These are phyloP conservation scores for Syzygium grande DNA, from an alignment of 345 rosid genomes.

Conservation along the genomic window DNA sequence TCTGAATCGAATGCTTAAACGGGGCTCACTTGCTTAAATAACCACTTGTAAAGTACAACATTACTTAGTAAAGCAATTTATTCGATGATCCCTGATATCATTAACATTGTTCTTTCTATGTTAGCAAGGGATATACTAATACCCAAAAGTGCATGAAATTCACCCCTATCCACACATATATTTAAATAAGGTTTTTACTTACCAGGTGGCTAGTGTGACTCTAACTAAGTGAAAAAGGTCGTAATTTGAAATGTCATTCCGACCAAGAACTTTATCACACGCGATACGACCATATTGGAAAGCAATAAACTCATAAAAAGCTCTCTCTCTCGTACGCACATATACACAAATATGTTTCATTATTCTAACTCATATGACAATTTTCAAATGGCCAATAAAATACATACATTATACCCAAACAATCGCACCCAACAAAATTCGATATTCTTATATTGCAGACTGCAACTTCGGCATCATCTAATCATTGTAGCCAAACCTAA, in stretches of 20 bases:
- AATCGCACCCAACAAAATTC: neutral
- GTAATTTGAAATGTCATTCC: neutral
- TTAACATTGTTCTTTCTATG: neutral
- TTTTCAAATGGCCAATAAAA: neutral
- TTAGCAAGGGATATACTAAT: neutral
- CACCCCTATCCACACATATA: neutral
- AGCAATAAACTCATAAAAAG: neutral
- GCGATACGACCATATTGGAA: neutral
- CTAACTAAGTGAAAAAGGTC: too few species aligned
- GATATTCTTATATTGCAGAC: neutral
- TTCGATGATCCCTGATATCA: accelerated
- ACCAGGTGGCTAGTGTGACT: neutral
- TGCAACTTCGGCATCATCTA: neutral
- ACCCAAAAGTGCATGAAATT: neutral
- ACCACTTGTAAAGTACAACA: neutral
- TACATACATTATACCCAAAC: neutral
- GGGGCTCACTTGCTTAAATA: neutral
- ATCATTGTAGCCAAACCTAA: neutral
- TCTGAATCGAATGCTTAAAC: neutral
- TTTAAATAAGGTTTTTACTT: neutral
- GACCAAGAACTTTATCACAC: neutral
- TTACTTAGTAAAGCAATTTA: neutral
- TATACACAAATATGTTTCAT: too few species aligned
- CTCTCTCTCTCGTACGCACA: neutral
- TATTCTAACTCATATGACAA: neutral